phyloP scores from a whole-genome alignment of 106 monocot species.

The Dioscorea zingiberensis region DNA sequence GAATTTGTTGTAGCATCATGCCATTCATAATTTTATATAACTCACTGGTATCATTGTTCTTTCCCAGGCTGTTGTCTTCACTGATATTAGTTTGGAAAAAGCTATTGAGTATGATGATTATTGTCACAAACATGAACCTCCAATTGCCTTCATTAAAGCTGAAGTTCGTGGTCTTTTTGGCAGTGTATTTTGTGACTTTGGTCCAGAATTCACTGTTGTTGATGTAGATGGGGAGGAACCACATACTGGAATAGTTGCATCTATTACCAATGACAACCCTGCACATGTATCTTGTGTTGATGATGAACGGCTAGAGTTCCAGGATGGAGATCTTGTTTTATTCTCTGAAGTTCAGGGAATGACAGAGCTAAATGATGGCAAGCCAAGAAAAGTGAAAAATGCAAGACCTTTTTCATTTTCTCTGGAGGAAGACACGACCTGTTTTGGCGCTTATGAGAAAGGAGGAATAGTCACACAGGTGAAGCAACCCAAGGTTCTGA shows the following conservation, averaged over 20 bases:
- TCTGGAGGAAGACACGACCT: constrained; percentile 82
- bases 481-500: constrained; percentile 73
- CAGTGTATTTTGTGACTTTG: constrained; percentile 85
- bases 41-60: not conserved
- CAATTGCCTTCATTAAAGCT: constrained; percentile 86
- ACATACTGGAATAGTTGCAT: constrained; percentile 82
- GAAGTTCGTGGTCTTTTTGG: constrained; percentile 96
- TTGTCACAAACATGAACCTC: constrained; percentile 74
- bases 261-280: constrained; percentile 74
- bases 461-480: constrained; percentile 92
- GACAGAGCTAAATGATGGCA: constrained; percentile 88
- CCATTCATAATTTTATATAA: too few relatives aligned
- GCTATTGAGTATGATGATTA: constrained; percentile 79
- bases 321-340: constrained; percentile 88
- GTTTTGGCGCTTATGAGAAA: constrained; percentile 60
- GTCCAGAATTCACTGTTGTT: constrained; percentile 79
- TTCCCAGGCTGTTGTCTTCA: constrained; percentile 84
- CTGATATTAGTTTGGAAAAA: constrained; percentile 72
- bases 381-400: constrained; percentile 72
- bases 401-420: constrained; percentile 59
- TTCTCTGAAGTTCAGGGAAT: constrained; percentile 92
- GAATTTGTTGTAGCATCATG: too few relatives aligned
- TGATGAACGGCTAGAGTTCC: constrained; percentile 86
- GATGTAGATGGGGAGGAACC: constrained; percentile 97
- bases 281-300: constrained; percentile 76